Conservation (phyloP, 1,139 yeast genomes). For the Kurtzmaniella quercitrusa region DNA sequence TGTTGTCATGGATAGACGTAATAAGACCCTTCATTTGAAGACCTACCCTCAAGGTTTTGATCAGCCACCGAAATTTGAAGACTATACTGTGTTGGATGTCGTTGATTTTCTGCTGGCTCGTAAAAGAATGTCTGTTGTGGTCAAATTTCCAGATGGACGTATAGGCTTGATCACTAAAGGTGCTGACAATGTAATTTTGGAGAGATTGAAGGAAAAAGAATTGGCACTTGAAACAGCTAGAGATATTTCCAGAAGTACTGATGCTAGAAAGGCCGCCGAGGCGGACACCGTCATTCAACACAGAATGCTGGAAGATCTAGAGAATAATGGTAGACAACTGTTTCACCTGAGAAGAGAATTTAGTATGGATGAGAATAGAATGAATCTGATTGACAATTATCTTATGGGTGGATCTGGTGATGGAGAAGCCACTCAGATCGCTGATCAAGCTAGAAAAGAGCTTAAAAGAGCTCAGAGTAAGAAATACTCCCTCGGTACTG, state of each 20-base stretch:
- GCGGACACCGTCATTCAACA: constrained; percentile 72
- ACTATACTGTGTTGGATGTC: constrained; percentile 69
- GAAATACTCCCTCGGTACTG: constrained; percentile 41
- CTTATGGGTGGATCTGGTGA: constrained; percentile 45
- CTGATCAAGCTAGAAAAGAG: constrained; percentile 57
- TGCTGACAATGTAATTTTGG: constrained; percentile 90
- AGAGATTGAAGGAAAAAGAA: constrained; percentile 55
- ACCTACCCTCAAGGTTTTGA: constrained; percentile 84
- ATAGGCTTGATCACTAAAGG: constrained; percentile 86
- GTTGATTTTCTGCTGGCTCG: constrained; percentile 86
- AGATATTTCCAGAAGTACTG: constrained; percentile 58
- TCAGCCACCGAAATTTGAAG: constrained; percentile 55
- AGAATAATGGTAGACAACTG: constrained; percentile 9
- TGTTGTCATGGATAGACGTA: constrained; percentile 67
- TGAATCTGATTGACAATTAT: constrained; percentile 54
- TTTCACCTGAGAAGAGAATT: constrained; percentile 12
- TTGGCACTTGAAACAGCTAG: constrained; percentile 59
- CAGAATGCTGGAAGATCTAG: constrained; percentile 31
- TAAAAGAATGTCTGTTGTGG: constrained; percentile 91
- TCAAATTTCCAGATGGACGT: constrained; percentile 74
- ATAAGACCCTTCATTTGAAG: constrained; percentile 57
- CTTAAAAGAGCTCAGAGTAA: constrained; percentile 58
- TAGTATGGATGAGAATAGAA: constrained; percentile 14
- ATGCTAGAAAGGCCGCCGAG: constrained; percentile 68
- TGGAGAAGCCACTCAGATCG: constrained; percentile 57